Evolutionary conservation across 2,329 filamentous ascomycete species (phyloP).

Genomic region (Septoria petroselini): DNA sequence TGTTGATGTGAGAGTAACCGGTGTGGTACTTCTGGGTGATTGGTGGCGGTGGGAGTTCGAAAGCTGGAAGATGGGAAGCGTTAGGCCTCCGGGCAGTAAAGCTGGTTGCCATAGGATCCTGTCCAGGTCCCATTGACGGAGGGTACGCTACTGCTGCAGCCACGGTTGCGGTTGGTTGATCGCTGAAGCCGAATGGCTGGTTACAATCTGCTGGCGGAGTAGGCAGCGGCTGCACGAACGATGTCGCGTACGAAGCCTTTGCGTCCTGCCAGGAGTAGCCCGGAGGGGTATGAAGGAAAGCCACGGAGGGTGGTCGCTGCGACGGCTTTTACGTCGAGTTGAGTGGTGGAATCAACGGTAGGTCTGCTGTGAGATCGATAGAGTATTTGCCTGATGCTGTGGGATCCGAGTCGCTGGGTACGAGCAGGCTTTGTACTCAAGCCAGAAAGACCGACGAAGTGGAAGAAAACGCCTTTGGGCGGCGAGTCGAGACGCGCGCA

Average conservation of each 20-base stretch:
- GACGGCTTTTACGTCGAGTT: conserved; percentile 21
- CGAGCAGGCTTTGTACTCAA: conserved; percentile 39
- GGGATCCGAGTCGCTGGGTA: conserved; percentile 35
- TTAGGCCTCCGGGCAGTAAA: conserved; percentile 69
- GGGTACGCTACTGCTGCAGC: conserved; percentile 60
- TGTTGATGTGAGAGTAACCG: conserved; percentile 35
- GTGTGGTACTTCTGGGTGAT: conserved; percentile 50
- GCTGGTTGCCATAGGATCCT: conserved; percentile 62
- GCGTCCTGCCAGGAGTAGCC: conserved; percentile 31
- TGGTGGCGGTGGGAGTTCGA: conserved; percentile 65
- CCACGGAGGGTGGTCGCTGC: conserved; percentile 34
- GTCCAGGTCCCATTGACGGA: conserved; percentile 60
- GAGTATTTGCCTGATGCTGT: conserved; percentile 30
- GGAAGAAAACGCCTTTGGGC: conserved; percentile 29
- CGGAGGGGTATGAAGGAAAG: conserved; percentile 34
- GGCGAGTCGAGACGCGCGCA: conserved; percentile 27
- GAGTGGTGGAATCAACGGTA: neutral
- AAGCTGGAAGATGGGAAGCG: conserved; percentile 64
- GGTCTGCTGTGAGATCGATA: conserved; percentile 19
- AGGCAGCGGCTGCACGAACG: conserved; percentile 32
- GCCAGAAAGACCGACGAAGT: conserved; percentile 32
- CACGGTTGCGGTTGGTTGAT: conserved; percentile 54
- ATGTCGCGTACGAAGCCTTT: conserved; percentile 26
- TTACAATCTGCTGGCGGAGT: conserved; percentile 33
- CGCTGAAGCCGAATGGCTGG: conserved; percentile 33